A percentile compares a stretch with the other conserved stretches of the same genome.
Conservation (phyloP, 2,329 filamentous ascomycete genomes). For the Metarhizium humberi region DNA sequence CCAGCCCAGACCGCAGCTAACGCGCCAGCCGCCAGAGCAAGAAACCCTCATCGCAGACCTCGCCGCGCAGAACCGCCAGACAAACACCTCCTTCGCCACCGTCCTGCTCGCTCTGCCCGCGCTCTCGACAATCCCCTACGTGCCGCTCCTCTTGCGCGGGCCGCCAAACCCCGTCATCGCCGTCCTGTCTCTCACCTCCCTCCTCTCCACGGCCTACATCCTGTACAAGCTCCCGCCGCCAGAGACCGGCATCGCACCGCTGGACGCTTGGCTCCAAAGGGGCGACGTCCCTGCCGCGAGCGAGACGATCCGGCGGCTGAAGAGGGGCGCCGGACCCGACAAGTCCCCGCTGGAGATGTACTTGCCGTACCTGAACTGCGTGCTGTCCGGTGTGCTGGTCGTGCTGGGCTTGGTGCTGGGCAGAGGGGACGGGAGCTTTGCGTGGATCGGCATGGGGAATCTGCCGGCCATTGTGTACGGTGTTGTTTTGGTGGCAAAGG, state of each 20-base stretch:
- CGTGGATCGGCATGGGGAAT: constrained; percentile 35
- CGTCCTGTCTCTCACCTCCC: constrained; percentile 52
- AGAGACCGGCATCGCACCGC: constrained; percentile 38
- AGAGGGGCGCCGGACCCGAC: constrained; percentile 7
- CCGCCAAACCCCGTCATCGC: constrained; percentile 30
- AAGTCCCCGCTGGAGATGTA: constrained; percentile 43
- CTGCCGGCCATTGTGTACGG: constrained; percentile 50
- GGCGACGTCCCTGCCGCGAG: constrained; percentile 12
- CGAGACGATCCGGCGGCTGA: constrained; percentile 7
- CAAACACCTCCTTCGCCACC: constrained; percentile 48
- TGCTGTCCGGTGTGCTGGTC: constrained; percentile 42
- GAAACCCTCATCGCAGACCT: constrained; percentile 52
- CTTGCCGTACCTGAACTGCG: constrained; percentile 52
- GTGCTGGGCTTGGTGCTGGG: constrained; percentile 32
- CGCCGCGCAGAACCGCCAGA: constrained; percentile 41
- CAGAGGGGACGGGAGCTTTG: constrained; percentile 22
- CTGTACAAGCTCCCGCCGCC: constrained; percentile 46
- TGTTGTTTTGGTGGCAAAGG: constrained; percentile 51
- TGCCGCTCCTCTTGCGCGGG: constrained; percentile 24
- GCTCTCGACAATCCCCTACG: constrained; percentile 45
- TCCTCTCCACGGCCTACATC: constrained; percentile 53
- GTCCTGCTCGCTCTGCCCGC: constrained; percentile 53
- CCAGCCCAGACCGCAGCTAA: constrained; percentile 3
- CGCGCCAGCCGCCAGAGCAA: constrained; percentile 41
- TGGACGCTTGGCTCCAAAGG: constrained; percentile 35